Percentiles rank a stretch among this genome's conserved stretches.
These are phyloP conservation scores for Fraxinus latifolia DNA, from an alignment of 305 asterid genomes.

Conservation along the genomic window DNA sequence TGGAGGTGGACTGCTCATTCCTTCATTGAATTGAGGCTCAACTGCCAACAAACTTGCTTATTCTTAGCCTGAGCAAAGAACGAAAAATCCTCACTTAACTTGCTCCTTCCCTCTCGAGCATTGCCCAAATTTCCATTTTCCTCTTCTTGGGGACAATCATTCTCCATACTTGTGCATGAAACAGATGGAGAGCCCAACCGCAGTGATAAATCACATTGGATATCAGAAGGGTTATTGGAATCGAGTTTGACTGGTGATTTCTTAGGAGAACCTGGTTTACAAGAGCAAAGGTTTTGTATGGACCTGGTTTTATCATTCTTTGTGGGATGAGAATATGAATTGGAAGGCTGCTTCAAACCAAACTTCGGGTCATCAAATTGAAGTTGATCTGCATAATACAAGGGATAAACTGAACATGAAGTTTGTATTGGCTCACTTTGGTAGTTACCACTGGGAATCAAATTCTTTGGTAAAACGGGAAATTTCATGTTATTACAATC, in stretches of 20 bases:
- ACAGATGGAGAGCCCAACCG: slow-evolving; percentile 55
- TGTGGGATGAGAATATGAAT: slow-evolving; percentile 23
- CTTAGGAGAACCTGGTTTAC: slow-evolving; percentile 22
- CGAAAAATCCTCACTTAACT: slow-evolving; percentile 20
- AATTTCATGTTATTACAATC: slow-evolving; percentile 19
- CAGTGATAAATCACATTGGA: slow-evolving; percentile 72
- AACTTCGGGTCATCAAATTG: slow-evolving; percentile 27
- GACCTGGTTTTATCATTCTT: slow-evolving; percentile 23
- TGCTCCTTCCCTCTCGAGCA: slow-evolving; percentile 22
- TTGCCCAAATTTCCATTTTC: slow-evolving; percentile 26
- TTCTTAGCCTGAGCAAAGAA: slow-evolving; percentile 18
- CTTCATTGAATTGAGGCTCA: slow-evolving; percentile 11
- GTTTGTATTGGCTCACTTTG: slow-evolving; percentile 26
- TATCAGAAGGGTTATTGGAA: slow-evolving; percentile 31
- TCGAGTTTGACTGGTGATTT: slow-evolving; percentile 22
- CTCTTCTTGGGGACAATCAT: slow-evolving; percentile 27
- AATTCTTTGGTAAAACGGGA: slow-evolving; percentile 26
- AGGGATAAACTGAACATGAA: slow-evolving; percentile 61
- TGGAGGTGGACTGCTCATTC: slow-evolving; percentile 22
- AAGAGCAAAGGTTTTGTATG: slow-evolving; percentile 17
- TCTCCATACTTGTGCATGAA: slow-evolving; percentile 31
- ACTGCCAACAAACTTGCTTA: slow-evolving; percentile 16
- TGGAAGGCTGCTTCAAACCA: slow-evolving; percentile 21
- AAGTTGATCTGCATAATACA: slow-evolving; percentile 38
- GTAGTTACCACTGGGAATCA: slow-evolving; percentile 26